Base-by-base conservation (phyloP, 768 basidiomycete species). In the Gloeostereum incarnatum region DNA sequence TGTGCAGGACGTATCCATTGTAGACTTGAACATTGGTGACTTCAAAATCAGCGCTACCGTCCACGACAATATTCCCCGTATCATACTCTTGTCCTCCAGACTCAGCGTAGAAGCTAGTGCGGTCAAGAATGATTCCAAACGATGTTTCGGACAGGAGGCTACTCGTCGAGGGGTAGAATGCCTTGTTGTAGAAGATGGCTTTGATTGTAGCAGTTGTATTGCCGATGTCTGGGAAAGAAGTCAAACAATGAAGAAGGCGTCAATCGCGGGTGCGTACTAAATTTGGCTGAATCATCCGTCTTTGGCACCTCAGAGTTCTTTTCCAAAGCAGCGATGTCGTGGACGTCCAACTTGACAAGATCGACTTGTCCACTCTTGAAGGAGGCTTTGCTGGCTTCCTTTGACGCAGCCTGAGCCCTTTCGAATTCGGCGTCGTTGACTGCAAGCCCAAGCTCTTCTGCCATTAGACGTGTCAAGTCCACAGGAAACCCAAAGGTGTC, bases 401-500 rank as follows among this genome's bases (percentile, higher is more conserved):
- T 92, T 31, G 88, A 91, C 43, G 75, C 73, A 17, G 81, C 74
- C 55, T 92, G 86, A 6, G 96, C 96, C 45, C 73, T 73, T 48
- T 89, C 89, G 49, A 97, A 94, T 49, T 93, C 92, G 34, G 68
- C 66, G 47, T 93, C 81, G 53, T 97, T 91, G 50, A 98, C 74
- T 5, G 65, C 68, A 31, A 99, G 65, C 2, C 81, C 82, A 20
- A 89, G 65, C 54, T 99, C 96, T 56, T 93, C 88, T 3, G 96
- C 96, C 96, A 99, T 98, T 42, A 99, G 69, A 35, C 84, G 80
- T 1, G 96, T 99, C 35, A 99, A 64, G 54, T 99, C 96, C 29
- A 89, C 91, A 0, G 96, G 96, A 67, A 99, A 99, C 36, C 96
- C 96, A 54, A 87, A 99, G 1, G 96, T 98, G 56, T 99, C 96